phyloP scores from a whole-genome alignment of 73 alveolate genomes.

The Paramecium pentaurelia region DNA sequence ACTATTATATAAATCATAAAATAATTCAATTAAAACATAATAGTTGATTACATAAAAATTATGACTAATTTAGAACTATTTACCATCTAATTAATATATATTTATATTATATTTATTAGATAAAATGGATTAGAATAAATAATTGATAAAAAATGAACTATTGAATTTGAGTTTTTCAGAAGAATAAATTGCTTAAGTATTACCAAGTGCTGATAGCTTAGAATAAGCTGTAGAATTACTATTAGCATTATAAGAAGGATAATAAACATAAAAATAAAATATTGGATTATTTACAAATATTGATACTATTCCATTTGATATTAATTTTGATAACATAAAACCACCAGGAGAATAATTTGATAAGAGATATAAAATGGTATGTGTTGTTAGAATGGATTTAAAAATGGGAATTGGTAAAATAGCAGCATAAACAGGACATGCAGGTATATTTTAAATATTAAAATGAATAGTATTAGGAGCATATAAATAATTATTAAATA shows the following conservation, averaged over 20 bases:
- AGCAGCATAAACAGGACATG: conserved; percentile 99
- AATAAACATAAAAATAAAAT: neutral
- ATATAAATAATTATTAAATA: conserved; percentile 67
- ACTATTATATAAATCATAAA: neutral
- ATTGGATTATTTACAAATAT: conserved; percentile 21
- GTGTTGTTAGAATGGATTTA: conserved; percentile 94
- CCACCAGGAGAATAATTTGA: neutral
- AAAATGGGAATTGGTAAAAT: conserved; percentile 98
- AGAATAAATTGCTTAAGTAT: conserved; percentile 28
- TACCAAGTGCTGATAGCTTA: conserved; percentile 41
- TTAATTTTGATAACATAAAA: conserved; percentile 2
- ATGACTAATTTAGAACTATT: neutral
- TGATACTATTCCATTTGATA: conserved; percentile 2
- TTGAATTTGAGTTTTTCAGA: conserved; percentile 50
- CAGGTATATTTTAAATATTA: conserved; percentile 68
- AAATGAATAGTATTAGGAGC: conserved; percentile 55
- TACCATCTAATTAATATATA: neutral
- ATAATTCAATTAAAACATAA: neutral
- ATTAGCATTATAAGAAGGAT: conserved; percentile 20
- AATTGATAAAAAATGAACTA: neutral
- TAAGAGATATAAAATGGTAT: conserved; percentile 86
- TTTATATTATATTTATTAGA: neutral
- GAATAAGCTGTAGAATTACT: conserved; percentile 60
- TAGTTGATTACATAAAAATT: neutral
- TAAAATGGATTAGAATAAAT: conserved; percentile 14